Base-by-base conservation (phyloP, 129 eudicot genomes). In the Flaveria brownii region DNA sequence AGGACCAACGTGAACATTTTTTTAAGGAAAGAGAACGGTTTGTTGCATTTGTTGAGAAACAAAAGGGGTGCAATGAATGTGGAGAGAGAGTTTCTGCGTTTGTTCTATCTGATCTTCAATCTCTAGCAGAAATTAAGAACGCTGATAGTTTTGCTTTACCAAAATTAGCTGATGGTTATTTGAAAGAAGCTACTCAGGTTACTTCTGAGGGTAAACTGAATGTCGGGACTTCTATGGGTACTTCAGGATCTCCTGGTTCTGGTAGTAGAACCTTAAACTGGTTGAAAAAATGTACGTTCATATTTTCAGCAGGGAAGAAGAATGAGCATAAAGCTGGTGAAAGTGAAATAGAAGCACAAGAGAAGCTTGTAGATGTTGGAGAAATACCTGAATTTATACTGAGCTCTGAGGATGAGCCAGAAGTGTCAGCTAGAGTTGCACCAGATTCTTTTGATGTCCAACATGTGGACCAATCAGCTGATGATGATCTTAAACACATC, bases 1-100 rank as follows among this genome's bases (percentile, higher is more conserved):
- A 91, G 80, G 96, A 91, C 33, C 96, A 89, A 76, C 83, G 99
- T 28, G 97, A 91, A 80, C 86, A 87, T 11, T 90, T 91, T 56
- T 36, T 95, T 8, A 89, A 83, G 66, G 99, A 95, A 90, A 85
- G 94, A 61, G 91, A 88, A 26, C 87, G 97, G 41, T 91, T 95
- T 75, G 79, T 94, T 76, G 84, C 83, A 11, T 91, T 94, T 79
- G 91, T 87, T 74, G 93, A 89, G 73, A 87, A 85, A 49, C 91
- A 85, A 43, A 87, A 89, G 70, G 76, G 87, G 74, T 95, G 99
- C 76, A 81, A 80, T 61, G 83, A 56, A 2, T 95, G 99, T 70
- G 97, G 91, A 45, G 99, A 87, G 72, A 72, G 71, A 23, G 86
- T 87, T 72, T 87, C 88, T 6, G 97, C 82, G 54, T 89, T 91